Conservation (phyloP, 768 basidiomycete genomes). For the Serendipita indica region DNA sequence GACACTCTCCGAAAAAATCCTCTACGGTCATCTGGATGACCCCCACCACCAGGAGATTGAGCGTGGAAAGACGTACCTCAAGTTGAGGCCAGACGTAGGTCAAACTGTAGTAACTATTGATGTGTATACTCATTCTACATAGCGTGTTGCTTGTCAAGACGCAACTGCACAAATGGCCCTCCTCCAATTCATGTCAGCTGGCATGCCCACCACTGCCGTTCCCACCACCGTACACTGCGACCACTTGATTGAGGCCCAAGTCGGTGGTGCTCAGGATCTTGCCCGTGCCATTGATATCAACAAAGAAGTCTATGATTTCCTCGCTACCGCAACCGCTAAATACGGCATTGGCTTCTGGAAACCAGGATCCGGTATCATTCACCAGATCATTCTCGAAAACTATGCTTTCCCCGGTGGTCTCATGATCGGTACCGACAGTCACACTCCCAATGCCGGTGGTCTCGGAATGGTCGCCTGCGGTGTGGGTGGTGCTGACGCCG, state of each 20-base stretch:
- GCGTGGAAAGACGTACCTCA: conserved; percentile 89
- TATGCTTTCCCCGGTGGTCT: conserved; percentile 98
- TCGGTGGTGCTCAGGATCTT: conserved; percentile 88
- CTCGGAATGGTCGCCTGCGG: conserved; percentile 99
- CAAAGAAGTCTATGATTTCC: conserved; percentile 98
- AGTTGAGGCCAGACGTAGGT: conserved; percentile 91
- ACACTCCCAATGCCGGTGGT: conserved; percentile 98
- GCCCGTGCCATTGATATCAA: conserved; percentile 83
- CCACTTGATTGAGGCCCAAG: conserved; percentile 94
- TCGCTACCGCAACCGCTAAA: conserved; percentile 94
- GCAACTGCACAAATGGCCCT: conserved; percentile 79
- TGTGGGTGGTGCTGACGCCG: conserved; percentile 98
- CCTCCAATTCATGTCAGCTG: conserved; percentile 99
- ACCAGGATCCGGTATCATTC: conserved; percentile 97
- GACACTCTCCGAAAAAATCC: conserved; percentile 90
- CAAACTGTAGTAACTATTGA: background rate
- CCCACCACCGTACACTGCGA: conserved; percentile 99
- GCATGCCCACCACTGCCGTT: conserved; percentile 93
- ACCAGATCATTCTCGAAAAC: conserved; percentile 98
- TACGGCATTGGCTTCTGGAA: conserved; percentile 99
- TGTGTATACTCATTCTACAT: conserved; percentile 16
- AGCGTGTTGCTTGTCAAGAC: conserved; percentile 35
- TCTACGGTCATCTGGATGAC: conserved; percentile 97
- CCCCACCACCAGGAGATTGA: conserved; percentile 80
- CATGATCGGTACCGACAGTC: conserved; percentile 99